These are phyloP conservation scores for Fusarium torulosum DNA, from an alignment of 2,329 filamentous ascomycete species.

Conservation along the genomic window DNA sequence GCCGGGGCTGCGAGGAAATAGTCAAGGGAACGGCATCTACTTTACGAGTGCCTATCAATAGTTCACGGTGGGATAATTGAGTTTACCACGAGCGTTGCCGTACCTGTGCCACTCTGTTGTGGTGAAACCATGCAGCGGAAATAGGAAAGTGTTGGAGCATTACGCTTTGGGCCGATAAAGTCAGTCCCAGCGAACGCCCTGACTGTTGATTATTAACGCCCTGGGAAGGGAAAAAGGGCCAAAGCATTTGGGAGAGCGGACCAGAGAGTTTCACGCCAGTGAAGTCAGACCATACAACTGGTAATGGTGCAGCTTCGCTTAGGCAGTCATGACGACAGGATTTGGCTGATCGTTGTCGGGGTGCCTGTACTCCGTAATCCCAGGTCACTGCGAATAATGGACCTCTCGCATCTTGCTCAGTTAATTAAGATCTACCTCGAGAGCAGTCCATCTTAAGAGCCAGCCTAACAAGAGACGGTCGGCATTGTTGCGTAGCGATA, in stretches of 20 bases:
- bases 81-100: not conserved
- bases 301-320: constrained; percentile 7
- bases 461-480: not conserved
- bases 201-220: not conserved
- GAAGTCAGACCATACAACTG: not conserved
- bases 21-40: not conserved
- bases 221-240: not conserved
- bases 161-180: too few relatives aligned
- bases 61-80: not conserved
- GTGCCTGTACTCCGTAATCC: not conserved
- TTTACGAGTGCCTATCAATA: not conserved
- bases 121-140: not conserved
- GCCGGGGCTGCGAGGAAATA: not conserved
- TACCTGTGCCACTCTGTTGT: not conserved
- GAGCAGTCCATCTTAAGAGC: too few relatives aligned
- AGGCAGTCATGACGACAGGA: constrained; percentile 32
- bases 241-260: not conserved
- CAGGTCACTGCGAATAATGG: not conserved
- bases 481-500: not conserved
- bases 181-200: not conserved
- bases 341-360: constrained; percentile 8
- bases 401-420: not conserved
- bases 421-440: not conserved
- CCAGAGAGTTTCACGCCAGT: constrained; percentile 12
- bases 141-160: not conserved